Base-by-base conservation (phyloP, 805 yeast species). In the Blastobotrys muscicola region DNA sequence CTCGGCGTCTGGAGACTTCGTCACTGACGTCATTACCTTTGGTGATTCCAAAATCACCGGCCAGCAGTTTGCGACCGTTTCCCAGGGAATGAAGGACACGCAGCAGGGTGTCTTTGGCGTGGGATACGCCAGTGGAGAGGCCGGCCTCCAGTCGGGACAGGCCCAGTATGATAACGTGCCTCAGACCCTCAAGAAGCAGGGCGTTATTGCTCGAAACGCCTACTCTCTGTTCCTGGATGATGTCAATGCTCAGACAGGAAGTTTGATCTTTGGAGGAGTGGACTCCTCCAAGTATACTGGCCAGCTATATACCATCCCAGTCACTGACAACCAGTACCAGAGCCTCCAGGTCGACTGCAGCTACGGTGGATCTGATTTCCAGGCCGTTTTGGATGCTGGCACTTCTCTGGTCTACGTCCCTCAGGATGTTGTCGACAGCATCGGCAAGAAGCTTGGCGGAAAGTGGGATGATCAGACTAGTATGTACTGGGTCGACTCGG, bases 31-130 rank as follows among this genome's bases (percentile, higher is more conserved):
- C 35, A 69, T 87, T 4, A 48, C 51, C 1, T 52, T 84, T 42
- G 77, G 78, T 40, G 71, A 68, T 41, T 59, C 70, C 10, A 61
- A 67, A 2, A 64, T 84, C 8, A 48, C 65, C 0, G 64, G 67
- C 45, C 64, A 82, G 23, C 75, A 86, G 4, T 74, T 89, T 60
- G 96, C 92, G 2, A 76, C 85, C 20, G 92, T 84, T 2, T 76
- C 77, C 54, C 59, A 61, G 31, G 74, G 85, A 1, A 75, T n/a
- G n/a, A n/a, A n/a, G n/a, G n/a, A 77, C 49, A 78, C 90, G 3
- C 61, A 75, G 8, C 64, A 72, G 48, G 90, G 92, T 45, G 61
- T 64, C 20, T 51, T 64, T 42, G 69, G 69, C 9, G 53, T 64
- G 23, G 69, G 67, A 8, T 58, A 60, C 42, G 43, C 45, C 8